Conservation (phyloP, 1,284 basidiomycete genomes). For the Stereum hirsutum region DNA sequence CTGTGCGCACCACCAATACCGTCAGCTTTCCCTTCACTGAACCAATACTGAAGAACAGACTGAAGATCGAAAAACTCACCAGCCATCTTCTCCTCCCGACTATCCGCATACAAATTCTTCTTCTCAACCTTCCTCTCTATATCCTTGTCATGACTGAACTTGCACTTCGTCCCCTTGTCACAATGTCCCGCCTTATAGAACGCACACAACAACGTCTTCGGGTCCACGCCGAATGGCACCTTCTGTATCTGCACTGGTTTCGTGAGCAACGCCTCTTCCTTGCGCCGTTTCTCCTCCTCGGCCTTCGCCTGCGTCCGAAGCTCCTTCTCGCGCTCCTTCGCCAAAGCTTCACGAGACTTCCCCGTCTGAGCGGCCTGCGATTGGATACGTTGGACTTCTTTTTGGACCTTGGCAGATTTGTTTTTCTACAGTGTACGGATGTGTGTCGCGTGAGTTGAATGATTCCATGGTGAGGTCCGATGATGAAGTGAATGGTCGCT, state of each 20-base stretch:
- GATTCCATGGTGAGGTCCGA: too few species aligned
- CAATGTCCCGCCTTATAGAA: constrained; percentile 88
- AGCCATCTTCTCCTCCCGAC: constrained; percentile 68
- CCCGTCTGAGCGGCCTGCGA: constrained; percentile 64
- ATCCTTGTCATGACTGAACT: constrained; percentile 91
- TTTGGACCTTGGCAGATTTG: constrained; percentile 89
- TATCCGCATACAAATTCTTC: constrained; percentile 93
- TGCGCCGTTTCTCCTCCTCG: constrained; percentile 79
- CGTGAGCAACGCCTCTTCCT: constrained; percentile 78
- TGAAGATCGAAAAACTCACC: constrained; percentile 38
- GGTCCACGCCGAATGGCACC: constrained; percentile 92
- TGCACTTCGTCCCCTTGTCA: constrained; percentile 89
- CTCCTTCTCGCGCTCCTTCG: constrained; percentile 81
- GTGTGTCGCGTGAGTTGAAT: too few species aligned
- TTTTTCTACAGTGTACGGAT: constrained; percentile 75
- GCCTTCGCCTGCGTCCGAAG: constrained; percentile 69
- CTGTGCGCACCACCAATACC: constrained; percentile 26
- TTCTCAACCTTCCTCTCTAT: constrained; percentile 91
- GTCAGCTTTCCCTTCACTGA: constrained; percentile 5
- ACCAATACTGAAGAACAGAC: constrained; percentile 1
- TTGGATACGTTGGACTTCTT: constrained; percentile 73
- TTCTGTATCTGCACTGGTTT: constrained; percentile 78
- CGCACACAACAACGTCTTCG: constrained; percentile 83
- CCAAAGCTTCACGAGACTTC: constrained; percentile 70
- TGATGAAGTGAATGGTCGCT: too few species aligned